phyloP scores from a whole-genome alignment of 2,329 filamentous ascomycete genomes.

The Didymella pomorum region DNA sequence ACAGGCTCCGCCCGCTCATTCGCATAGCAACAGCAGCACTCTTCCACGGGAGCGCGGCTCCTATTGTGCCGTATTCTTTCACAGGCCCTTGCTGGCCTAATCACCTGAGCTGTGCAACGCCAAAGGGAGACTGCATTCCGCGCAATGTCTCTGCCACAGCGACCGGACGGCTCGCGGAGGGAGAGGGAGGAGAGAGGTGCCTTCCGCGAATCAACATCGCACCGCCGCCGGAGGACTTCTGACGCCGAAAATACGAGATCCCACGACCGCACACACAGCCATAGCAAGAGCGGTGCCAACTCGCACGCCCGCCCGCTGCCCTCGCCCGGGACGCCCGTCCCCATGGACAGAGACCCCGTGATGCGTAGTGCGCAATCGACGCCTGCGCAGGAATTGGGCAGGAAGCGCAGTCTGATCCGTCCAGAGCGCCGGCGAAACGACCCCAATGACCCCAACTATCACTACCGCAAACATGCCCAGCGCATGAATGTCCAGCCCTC shows the following conservation, averaged over 20 bases:
- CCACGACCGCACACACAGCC: constrained; percentile 49
- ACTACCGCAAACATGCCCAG: constrained; percentile 93
- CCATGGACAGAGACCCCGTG: constrained; percentile 62
- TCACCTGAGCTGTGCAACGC: constrained; percentile 7
- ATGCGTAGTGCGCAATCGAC: constrained; percentile 52
- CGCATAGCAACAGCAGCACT: constrained; percentile 9
- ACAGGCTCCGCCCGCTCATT: constrained; percentile 13
- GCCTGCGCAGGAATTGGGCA: constrained; percentile 60
- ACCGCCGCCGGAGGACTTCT: constrained; percentile 69
- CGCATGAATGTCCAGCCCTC: constrained; percentile 92
- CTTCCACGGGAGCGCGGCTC: constrained; percentile 6
- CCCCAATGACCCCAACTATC: constrained; percentile 89
- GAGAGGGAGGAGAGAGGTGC: constrained; percentile 49
- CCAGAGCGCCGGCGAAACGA: constrained; percentile 89
- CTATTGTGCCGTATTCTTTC: constrained; percentile 9
- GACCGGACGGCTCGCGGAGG: constrained; percentile 65
- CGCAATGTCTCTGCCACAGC: constrained; percentile 60
- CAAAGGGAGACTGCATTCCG: constrained; percentile 35
- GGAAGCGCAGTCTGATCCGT: constrained; percentile 88
- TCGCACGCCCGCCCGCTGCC: constrained; percentile 53
- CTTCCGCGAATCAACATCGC: constrained; percentile 73
- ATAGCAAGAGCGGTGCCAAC: constrained; percentile 52
- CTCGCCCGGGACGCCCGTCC: constrained; percentile 54
- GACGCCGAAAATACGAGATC: constrained; percentile 73
- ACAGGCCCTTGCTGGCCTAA: constrained; percentile 20